Evolutionary conservation across 768 basidiomycete species (phyloP).

Genomic region (Phaeotremella skinneri): DNA sequence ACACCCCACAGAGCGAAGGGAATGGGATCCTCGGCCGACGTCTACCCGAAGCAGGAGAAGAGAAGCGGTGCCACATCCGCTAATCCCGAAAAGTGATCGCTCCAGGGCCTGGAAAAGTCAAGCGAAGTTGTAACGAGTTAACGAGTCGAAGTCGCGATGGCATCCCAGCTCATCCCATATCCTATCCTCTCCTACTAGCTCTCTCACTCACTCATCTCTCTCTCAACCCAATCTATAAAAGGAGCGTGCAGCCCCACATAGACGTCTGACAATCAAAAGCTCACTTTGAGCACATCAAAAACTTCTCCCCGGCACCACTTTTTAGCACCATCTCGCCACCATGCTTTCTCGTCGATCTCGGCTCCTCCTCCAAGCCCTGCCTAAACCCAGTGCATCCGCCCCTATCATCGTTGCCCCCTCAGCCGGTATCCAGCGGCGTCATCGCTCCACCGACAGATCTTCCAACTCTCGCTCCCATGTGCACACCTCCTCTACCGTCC

Average conservation of each 20-base stretch:
- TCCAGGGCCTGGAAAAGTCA: no score
- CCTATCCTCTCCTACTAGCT: no score
- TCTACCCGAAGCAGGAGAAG: no score
- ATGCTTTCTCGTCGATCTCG: slow-evolving; percentile 36
- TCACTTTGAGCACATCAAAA: slow-evolving; percentile 16
- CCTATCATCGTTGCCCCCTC: slow-evolving; percentile 14
- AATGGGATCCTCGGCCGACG: no score
- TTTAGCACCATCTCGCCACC: slow-evolving; percentile 13
- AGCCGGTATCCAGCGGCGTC: slow-evolving; percentile 8
- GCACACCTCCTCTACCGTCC: slow-evolving; percentile 29
- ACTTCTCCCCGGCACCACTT: background rate
- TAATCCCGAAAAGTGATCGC: no score
- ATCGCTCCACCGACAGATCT: slow-evolving; percentile 11
- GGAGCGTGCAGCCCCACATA: slow-evolving; percentile 7
- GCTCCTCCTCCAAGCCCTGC: slow-evolving; percentile 24
- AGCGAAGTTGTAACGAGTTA: no score
- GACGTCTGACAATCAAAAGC: slow-evolving; percentile 16
- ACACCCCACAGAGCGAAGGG: no score
- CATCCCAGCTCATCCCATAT: no score
- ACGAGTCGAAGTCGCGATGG: no score
- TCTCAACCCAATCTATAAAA: slow-evolving; percentile 9
- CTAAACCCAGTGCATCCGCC: slow-evolving; percentile 15
- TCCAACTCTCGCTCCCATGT: slow-evolving; percentile 14
- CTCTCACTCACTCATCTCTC: no score
- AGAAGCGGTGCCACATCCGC: no score